Evolutionary conservation across 129 eudicot species (phyloP).

Genomic region (Saussurea involucrata): DNA sequence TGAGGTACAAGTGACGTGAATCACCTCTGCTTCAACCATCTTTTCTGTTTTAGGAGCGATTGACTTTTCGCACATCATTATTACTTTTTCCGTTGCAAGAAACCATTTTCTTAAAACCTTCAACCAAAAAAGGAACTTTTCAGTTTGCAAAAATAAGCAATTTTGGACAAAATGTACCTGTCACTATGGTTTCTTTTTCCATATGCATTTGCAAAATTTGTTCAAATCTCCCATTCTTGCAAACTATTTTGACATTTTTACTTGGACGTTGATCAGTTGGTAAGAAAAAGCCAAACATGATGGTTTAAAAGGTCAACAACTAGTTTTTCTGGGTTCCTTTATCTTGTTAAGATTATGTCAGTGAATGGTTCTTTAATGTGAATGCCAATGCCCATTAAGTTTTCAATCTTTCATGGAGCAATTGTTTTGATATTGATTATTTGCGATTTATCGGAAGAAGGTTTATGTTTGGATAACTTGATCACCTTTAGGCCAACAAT

Average conservation of each 20-base stretch:
- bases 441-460: neutral
- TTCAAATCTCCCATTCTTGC: neutral
- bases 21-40: neutral
- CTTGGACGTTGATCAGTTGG: neutral
- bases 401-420: slow-evolving; percentile 4
- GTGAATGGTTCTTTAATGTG: neutral
- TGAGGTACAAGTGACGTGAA: neutral
- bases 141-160: neutral
- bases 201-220: slow-evolving; percentile 5
- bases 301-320: neutral
- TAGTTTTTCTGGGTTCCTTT: neutral
- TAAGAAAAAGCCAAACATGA: neutral
- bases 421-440: neutral
- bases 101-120: neutral
- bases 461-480: neutral
- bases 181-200: neutral
- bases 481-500: neutral
- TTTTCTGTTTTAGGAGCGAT: neutral
- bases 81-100: neutral
- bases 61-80: neutral
- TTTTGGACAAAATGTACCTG: neutral
- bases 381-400: neutral
- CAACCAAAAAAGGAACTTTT: neutral
- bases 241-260: neutral
- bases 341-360: neutral